phyloP scores from a whole-genome alignment of 345 rosid species.

The Aquilaria malaccensis region DNA sequence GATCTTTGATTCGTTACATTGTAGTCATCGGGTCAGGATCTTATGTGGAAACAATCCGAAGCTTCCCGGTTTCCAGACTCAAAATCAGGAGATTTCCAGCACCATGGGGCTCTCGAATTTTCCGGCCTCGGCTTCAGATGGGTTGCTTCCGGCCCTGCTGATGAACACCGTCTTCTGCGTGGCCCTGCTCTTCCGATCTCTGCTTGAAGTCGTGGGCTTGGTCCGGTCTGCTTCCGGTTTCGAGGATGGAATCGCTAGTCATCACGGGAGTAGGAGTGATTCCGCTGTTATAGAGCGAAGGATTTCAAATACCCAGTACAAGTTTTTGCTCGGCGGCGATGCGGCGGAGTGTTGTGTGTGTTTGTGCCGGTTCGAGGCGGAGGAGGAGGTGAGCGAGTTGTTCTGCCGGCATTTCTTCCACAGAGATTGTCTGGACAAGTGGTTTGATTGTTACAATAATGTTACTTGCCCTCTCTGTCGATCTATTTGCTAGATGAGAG shows the following conservation, averaged over 20 bases:
- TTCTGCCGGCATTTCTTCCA: conserved; percentile 88
- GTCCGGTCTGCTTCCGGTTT: background rate
- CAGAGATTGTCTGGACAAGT: conserved; percentile 61
- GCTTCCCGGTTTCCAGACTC: background rate
- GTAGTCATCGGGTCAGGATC: background rate
- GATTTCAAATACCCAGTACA: conserved; percentile 45
- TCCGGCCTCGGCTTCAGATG: conserved; percentile 45
- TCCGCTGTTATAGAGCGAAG: conserved; percentile 25
- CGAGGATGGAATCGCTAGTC: conserved; percentile 20
- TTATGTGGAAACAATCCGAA: background rate
- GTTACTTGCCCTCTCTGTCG: conserved; percentile 79
- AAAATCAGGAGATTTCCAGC: no score
- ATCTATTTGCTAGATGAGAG: conserved; percentile 31
- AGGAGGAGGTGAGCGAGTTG: conserved; percentile 78
- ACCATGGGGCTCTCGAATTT: conserved; percentile 72
- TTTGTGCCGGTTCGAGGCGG: conserved; percentile 57
- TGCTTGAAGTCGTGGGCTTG: conserved; percentile 30
- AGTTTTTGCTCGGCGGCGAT: conserved; percentile 23
- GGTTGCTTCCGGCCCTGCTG: conserved; percentile 57
- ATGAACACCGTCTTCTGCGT: conserved; percentile 55
- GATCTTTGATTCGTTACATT: background rate
- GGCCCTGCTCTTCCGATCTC: conserved; percentile 45
- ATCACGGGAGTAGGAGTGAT: conserved; percentile 9
- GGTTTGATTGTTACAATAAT: conserved; percentile 49
- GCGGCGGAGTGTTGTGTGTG: conserved; percentile 64